A percentile compares a stretch with the other conserved stretches of the same genome.
These are phyloP conservation scores for Silene conica DNA, from an alignment of 148 eudicot species.

Conservation along the genomic window DNA sequence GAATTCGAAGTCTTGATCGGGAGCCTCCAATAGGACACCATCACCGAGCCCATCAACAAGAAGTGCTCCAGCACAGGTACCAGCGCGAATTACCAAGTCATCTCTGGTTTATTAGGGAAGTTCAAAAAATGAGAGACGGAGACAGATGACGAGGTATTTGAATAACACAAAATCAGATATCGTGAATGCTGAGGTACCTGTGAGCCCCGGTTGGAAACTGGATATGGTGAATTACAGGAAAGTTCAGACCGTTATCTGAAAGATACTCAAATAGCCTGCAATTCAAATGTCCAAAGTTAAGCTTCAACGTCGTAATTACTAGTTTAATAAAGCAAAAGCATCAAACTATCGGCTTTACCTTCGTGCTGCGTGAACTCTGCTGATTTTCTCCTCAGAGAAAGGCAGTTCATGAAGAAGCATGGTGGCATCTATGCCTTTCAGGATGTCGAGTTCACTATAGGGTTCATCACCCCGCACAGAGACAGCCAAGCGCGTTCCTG, in stretches of 20 bases:
- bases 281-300: conserved; percentile 15
- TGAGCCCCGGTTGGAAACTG: conserved; percentile 65
- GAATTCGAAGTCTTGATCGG: conserved; percentile 81
- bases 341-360: conserved; percentile 38
- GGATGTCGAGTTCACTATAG: conserved; percentile 58
- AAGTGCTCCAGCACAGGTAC: conserved; percentile 90
- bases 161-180: conserved; percentile 10
- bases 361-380: conserved; percentile 91
- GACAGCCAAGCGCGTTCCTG: conserved; percentile 90
- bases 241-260: conserved; percentile 57
- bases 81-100: conserved; percentile 86
- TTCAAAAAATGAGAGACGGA: conserved; percentile 11
- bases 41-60: conserved; percentile 98
- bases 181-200: conserved; percentile 43
- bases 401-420: conserved; percentile 66
- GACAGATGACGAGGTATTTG: conserved; percentile 7
- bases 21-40: conserved; percentile 83
- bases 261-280: conserved; percentile 94
- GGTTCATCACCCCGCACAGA: conserved; percentile 93
- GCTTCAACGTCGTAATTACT: neutral
- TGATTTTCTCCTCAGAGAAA: conserved; percentile 57
- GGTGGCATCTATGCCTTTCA: conserved; percentile 62
- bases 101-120: conserved; percentile 44
- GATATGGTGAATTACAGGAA: conserved; percentile 92
- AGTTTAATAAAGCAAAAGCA: neutral